Evolutionary conservation across 305 asterid genomes (phyloP), one percentile per base, ranked within the genome.

Genomic region (Fraxinus latifolia): DNA sequence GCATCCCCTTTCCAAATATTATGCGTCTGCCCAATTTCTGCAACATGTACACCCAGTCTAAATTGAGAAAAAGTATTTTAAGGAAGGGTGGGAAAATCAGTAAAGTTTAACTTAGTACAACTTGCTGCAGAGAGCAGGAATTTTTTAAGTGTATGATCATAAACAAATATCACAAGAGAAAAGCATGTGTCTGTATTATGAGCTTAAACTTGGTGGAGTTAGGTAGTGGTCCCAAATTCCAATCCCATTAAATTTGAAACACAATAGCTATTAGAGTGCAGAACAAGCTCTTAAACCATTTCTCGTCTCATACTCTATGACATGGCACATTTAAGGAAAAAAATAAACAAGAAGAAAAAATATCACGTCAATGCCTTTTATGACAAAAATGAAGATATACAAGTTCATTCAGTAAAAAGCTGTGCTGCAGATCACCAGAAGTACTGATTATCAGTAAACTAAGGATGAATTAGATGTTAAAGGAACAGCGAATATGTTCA

Each of bases 1-100:
- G 87, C 80, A 50, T 84, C 76, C 90, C 92, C 89, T 92, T 92
- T 79, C 93, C 93, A 79, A 94, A 94, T 84, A 96, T 91, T 85
- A 96, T 86, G 32, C 90, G 87, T 79, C 93, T 90, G 14, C 90
- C 97, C 17, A 93, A 74, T 81, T 88, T 90, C 98, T 96, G 94
- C 89, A 91, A 81, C 86, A 87, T 77, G 83, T 71, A 79, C 42
- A 83, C 82, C 37, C 81, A 79, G 36, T 73, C 73, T 79, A 83
- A 78, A 77, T 83, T 42, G 55, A 83, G 84, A 37, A 53, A 73
- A 80, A 58, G 33, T 36, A 29, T 15, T 36, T 39, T 75, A 60
- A 80, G 34, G n/a, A 55, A 65, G 50, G 79, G 39, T 36, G 77
- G 72, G 70, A 81, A 73, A 39, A 47, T 76, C 58, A 67, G 17